Conservation (phyloP, 768 basidiomycete genomes). For the Boletus rubropictus region DNA sequence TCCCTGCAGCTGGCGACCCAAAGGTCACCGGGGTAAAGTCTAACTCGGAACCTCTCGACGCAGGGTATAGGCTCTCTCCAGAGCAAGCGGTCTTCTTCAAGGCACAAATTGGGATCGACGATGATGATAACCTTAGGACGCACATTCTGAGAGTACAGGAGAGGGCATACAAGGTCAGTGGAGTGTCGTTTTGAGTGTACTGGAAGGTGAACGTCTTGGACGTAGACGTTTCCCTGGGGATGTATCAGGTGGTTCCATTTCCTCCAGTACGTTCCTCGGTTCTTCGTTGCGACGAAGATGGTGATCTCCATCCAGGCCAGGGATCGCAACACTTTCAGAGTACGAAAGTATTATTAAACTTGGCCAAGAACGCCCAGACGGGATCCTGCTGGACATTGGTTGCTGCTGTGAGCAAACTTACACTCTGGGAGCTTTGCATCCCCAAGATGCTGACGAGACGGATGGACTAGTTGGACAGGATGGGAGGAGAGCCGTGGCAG, state of each 20-base stretch:
- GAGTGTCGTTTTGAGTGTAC: background rate
- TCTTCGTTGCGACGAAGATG: background rate
- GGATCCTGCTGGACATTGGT: conserved; percentile 41
- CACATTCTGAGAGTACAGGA: conserved; percentile 30
- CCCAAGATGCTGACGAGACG: background rate
- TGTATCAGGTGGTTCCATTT: conserved; percentile 28
- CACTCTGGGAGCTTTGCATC: background rate
- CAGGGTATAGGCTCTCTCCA: conserved; percentile 5
- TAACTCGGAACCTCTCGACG: background rate
- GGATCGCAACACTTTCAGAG: conserved; percentile 8
- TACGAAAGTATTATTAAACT: conserved; percentile 31
- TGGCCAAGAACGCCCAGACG: conserved; percentile 31
- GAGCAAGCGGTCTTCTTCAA: conserved; percentile 26
- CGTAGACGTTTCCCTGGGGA: conserved; percentile 25
- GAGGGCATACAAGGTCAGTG: conserved; percentile 27
- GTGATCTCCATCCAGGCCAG: conserved; percentile 2
- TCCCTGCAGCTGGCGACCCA: conserved; percentile 6
- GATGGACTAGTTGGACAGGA: conserved; percentile 27
- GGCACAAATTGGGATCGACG: conserved; percentile 23
- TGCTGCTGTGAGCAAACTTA: conserved; percentile 35
- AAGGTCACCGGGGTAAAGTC: background rate
- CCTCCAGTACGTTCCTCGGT: conserved; percentile 9
- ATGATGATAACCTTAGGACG: conserved; percentile 22
- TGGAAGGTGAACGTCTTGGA: background rate
- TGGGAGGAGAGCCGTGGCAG: conserved; percentile 35